phyloP scores from a whole-genome alignment of 352 stramenopile genomes.

The Thraustochytrium sp. region DNA sequence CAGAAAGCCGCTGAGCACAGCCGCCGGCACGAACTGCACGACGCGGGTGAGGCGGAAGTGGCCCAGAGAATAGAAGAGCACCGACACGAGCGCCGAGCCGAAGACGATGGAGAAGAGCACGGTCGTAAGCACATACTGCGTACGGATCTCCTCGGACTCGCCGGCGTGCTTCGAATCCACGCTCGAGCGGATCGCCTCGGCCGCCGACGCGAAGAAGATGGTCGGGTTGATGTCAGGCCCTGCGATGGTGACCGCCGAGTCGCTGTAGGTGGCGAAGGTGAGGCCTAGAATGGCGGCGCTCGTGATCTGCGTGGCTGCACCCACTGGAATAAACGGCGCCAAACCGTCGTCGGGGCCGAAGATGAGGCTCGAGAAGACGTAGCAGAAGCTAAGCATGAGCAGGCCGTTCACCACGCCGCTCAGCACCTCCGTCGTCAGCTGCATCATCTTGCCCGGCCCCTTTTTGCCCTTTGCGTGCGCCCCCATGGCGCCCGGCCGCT shows the following conservation, averaged over 20 bases:
- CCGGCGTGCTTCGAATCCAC: constrained; percentile 3
- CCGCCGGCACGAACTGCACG: constrained; percentile 36
- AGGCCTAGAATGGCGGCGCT: constrained; percentile 10
- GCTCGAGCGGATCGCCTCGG: background rate
- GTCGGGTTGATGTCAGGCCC: constrained; percentile 42
- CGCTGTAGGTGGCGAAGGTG: constrained; percentile 35
- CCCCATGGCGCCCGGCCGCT: too few species aligned
- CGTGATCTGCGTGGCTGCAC: constrained; percentile 24
- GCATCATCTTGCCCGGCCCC: too few species aligned
- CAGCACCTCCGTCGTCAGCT: constrained; percentile 14
- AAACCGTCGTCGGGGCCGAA: constrained; percentile 10
- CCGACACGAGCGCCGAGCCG: background rate
- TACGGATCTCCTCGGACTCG: background rate
- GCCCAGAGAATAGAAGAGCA: constrained; percentile 29
- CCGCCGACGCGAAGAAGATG: constrained; percentile 32
- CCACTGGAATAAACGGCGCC: background rate
- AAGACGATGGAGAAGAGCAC: constrained; percentile 37
- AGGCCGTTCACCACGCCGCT: constrained; percentile 38
- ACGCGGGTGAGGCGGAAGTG: constrained; percentile 29
- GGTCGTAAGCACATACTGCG: constrained; percentile 18
- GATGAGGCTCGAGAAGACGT: constrained; percentile 39
- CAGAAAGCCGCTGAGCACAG: constrained; percentile 38
- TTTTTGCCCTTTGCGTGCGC: too few species aligned
- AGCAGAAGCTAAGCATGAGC: constrained; percentile 44
- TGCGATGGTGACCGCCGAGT: constrained; percentile 30